Base-by-base conservation (phyloP, 441 rosid genomes). In the Populus hybrid region DNA sequence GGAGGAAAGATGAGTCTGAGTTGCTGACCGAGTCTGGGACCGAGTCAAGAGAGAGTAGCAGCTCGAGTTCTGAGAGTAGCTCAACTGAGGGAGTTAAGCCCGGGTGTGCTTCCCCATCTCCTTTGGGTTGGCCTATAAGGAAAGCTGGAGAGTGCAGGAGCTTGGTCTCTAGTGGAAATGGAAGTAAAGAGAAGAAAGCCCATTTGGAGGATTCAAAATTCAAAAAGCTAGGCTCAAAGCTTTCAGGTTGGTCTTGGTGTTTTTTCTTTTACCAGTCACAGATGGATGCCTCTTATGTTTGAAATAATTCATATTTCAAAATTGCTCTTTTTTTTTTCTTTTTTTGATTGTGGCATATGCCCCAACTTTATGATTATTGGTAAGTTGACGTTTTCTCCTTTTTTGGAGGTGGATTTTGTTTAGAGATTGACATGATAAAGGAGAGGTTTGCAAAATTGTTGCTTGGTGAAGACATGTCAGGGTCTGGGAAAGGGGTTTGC, bases 61-160 rank as follows among this genome's bases (percentile, higher is more conserved):
- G 93, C 76, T 86, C 88, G 56, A 88, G 93, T 82, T 89, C 88
- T 11, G 89, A 83, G 72, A 76, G 86, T 77, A 81, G 85, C 82
- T 84, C 87, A 12, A 77, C 88, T 3, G 97, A 88, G 78, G 82
- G 88, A 81, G 74, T 85, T 73, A 8, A 93, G 80, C 69, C 84
- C 87, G 71, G 92, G 75, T 80, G 89, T 78, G 84, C 82, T 75
- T 88, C 91, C 4, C 88, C 85, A 18, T 91, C 93, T 79, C 89
- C 89, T 78, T 79, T 94, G 77, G 98, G 98, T 75, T 94, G 97
- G 97, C 98, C 98, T 12, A 93, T 94, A 59, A 87, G 88, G 82
- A 93, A 90, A 87, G 90, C 97, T 40, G 88, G 85, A 2, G 85
- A 88, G 65, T 80, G 88, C 6, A 84, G 85, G 67, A 75, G 72